A percentile compares a stretch with the other conserved stretches of the same genome.
Conservation (phyloP, 169 alveolate genomes). For the Theileria luwenshuni region DNA sequence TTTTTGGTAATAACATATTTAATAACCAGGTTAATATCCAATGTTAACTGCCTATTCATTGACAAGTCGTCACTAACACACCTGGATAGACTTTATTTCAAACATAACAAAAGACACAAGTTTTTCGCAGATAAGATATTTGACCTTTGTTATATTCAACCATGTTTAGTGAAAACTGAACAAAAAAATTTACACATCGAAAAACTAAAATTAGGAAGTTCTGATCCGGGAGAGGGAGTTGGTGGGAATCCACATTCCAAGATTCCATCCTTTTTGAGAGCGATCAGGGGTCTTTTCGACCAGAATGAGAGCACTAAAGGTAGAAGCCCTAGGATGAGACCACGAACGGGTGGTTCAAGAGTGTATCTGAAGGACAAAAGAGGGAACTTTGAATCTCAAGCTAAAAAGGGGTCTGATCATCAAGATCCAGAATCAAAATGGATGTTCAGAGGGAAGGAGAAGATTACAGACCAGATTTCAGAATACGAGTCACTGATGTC, state of each 20-base stretch:
- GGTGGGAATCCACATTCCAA: too few relatives aligned
- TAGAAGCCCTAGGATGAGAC: too few relatives aligned
- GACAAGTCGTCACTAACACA: background rate
- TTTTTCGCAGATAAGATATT: background rate
- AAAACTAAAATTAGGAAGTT: too few relatives aligned
- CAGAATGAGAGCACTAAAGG: too few relatives aligned
- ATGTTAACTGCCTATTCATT: background rate
- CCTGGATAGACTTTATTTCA: conserved; percentile 23
- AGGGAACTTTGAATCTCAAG: background rate
- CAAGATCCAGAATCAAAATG: background rate
- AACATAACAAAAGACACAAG: conserved; percentile 17
- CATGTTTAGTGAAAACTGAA: background rate
- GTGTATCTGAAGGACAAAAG: background rate
- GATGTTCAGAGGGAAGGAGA: conserved; percentile 6
- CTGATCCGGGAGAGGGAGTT: too few relatives aligned
- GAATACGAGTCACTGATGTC: conserved; percentile 30
- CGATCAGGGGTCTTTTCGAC: too few relatives aligned
- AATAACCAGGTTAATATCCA: background rate
- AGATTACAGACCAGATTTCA: background rate
- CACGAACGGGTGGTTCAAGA: background rate
- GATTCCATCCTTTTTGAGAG: too few relatives aligned
- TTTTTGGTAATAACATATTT: background rate
- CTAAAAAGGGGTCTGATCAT: too few relatives aligned
- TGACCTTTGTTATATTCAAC: background rate
- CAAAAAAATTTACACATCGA: background rate